These are phyloP conservation scores for Physaria fendleri DNA, from an alignment of 345 rosid species.

Conservation along the genomic window DNA sequence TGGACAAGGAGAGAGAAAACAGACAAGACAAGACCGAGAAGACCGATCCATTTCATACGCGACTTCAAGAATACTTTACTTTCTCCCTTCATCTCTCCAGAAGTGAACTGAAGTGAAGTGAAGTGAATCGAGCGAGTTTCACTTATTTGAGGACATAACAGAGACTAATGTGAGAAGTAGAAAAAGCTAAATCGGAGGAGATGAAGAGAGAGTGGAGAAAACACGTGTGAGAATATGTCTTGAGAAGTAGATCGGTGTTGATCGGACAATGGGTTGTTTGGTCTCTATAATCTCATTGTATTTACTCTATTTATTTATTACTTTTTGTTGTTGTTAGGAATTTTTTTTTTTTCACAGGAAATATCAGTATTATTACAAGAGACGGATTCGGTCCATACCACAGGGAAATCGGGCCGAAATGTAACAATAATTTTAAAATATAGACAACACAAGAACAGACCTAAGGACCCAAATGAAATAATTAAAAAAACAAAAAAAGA, in stretches of 20 bases:
- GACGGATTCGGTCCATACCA: no score
- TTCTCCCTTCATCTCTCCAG: slow-evolving; percentile 59
- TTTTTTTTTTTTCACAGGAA: no score
- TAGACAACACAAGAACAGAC: no score
- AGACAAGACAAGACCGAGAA: slow-evolving; percentile 69
- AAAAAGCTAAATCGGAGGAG: background rate
- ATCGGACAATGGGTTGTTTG: slow-evolving; percentile 31
- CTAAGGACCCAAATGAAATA: no score
- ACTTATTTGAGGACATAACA: slow-evolving; percentile 1
- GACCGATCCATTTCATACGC: slow-evolving; percentile 85
- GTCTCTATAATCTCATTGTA: no score
- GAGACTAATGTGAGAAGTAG: slow-evolving; percentile 12
- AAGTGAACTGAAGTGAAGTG: background rate
- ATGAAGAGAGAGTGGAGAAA: background rate
- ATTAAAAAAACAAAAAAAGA: no score
- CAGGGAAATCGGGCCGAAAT: no score
- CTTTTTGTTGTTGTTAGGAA: no score
- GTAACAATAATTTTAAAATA: no score
- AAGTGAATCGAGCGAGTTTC: background rate
- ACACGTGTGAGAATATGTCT: slow-evolving; percentile 33
- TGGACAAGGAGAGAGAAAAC: slow-evolving; percentile 67
- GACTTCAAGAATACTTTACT: slow-evolving; percentile 67
- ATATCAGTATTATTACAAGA: no score
- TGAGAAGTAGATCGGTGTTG: slow-evolving; percentile 32
- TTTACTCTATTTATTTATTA: no score